Conservation (phyloP, 306 rosid genomes). For the Rosa lucieae region DNA sequence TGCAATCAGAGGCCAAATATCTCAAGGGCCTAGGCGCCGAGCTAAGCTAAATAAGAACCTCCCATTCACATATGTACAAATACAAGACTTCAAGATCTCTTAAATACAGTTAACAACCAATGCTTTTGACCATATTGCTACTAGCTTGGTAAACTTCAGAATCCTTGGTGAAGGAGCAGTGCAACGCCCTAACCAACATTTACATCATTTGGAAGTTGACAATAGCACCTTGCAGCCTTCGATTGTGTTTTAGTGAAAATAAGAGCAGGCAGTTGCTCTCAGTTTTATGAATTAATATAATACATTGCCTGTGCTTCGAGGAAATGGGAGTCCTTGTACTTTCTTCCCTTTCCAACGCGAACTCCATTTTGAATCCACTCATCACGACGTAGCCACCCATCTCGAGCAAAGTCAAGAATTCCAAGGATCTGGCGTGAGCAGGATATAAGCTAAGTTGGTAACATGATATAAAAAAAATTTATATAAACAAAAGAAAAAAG, state of each 20-base stretch:
- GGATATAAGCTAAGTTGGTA: not conserved
- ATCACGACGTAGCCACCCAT: conserved; percentile 79
- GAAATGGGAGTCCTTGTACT: conserved; percentile 89
- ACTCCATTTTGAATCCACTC: conserved; percentile 85
- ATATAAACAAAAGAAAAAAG: not conserved
- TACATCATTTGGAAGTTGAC: not conserved
- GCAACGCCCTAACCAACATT: not conserved
- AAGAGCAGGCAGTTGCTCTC: conserved; percentile 12
- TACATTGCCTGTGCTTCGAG: conserved; percentile 98
- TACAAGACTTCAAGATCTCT: not conserved
- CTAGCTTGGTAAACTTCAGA: not conserved
- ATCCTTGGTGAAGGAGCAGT: not conserved
- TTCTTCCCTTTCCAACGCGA: conserved; percentile 65
- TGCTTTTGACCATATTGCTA: not conserved
- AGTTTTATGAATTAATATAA: conserved; percentile 63
- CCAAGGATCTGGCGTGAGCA: conserved; percentile 66
- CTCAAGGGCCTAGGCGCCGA: not conserved
- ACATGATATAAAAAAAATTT: not conserved
- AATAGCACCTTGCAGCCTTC: not conserved
- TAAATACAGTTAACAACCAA: not conserved
- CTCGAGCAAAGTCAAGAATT: conserved; percentile 82
- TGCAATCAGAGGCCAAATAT: not conserved
- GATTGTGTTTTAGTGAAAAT: not conserved
- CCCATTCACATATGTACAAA: not conserved
- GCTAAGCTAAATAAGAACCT: not conserved